Conservation (phyloP, 73 alveolate species). For the Stentor coeruleus region DNA sequence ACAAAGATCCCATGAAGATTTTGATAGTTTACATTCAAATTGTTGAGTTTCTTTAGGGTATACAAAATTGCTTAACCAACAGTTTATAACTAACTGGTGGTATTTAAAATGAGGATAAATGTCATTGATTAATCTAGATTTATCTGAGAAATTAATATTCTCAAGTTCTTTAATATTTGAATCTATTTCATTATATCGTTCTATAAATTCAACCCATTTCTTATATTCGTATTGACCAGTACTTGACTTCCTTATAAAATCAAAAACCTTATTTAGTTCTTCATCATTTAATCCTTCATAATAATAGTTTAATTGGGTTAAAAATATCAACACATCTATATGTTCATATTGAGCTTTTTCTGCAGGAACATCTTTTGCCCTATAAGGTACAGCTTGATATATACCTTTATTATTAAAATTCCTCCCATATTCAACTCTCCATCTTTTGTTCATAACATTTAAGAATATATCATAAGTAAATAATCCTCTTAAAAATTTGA, state of each 20-base stretch:
- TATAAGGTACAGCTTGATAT: slow-evolving; percentile 15
- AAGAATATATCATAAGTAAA: not conserved
- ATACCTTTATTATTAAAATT: not conserved
- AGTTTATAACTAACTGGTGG: slow-evolving; percentile 3
- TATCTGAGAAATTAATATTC: not conserved
- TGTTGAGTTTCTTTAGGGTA: slow-evolving; percentile 29
- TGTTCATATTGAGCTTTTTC: slow-evolving; percentile 25
- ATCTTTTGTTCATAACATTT: not conserved
- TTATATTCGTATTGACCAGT: not conserved
- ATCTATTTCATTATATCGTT: not conserved
- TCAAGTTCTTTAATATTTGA: not conserved
- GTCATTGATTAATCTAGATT: too few relatives aligned
- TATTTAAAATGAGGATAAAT: not conserved
- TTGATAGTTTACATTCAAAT: slow-evolving; percentile 10
- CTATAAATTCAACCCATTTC: not conserved
- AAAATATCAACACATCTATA: slow-evolving; percentile 16
- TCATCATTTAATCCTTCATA: not conserved
- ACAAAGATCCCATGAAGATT: not conserved
- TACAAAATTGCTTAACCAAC: not conserved
- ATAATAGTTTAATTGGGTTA: slow-evolving; percentile 13
- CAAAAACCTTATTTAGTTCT: not conserved
- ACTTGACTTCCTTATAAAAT: too few relatives aligned
- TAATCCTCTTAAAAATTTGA: not conserved
- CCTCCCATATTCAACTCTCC: not conserved
- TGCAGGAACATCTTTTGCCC: slow-evolving; percentile 28